Evolutionary conservation across 2,329 filamentous ascomycete species (phyloP), one percentile per base, ranked within the genome.

Genomic region (Diaporthe longicolla): DNA sequence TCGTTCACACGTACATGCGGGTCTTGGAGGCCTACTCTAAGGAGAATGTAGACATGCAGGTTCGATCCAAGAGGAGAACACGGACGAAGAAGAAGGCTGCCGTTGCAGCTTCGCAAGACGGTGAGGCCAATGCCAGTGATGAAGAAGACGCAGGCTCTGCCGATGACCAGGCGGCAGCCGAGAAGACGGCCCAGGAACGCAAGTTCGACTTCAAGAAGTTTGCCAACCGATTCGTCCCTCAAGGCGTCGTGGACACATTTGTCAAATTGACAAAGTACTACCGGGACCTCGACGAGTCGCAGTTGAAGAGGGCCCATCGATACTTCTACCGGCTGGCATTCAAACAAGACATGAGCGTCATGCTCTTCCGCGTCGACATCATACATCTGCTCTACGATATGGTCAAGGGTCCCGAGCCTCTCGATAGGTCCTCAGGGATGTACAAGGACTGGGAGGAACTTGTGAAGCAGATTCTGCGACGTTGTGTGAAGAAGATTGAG

Each of bases 241-340:
- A 98, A 81, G 91, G 90, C 70, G 95, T 95, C 32, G 91, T 99
- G 59, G 93, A 98, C 81, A 97, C 96, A 0, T 99, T 98, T 80
- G 88, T 97, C 40, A 87, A 90, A 4, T 95, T 98, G 76, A 91
- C 92, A 0, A 90, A 88, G 61, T 96, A 92, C 83, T 98, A 97
- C 83, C 89, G 87, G 54, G 97, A 99, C 77, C 88, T 99, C 15
- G 89, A 91, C 70, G 87, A 91, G 2, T 87, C 91, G 50, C 97
- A 99, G 81, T 86, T 98, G 50, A 98, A 98, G 85, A 92, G 97
- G 8, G 93, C 93, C 17, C 97, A 98, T 84, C 93, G 97, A 9
- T 99, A 96, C 82, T 95, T 99, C 80, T 97, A 98, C 80, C 93
- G 96, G 0, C 88, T 97, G 15, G 95, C 95, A 0, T 98, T 98